Conservation (phyloP, 257 asterid genomes). For the Gentiana straminea region DNA sequence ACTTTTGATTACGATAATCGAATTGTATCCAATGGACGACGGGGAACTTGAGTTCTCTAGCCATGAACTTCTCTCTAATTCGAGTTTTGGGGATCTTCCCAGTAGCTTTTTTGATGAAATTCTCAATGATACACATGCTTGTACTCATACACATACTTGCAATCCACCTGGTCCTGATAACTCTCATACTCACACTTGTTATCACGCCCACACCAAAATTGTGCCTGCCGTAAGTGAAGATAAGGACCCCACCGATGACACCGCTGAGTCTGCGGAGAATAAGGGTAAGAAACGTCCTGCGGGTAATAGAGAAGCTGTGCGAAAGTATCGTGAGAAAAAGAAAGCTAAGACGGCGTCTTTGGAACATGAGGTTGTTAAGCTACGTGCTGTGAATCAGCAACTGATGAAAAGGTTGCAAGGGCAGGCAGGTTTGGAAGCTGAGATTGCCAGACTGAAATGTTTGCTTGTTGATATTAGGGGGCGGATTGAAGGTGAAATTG, state of each 20-base stretch:
- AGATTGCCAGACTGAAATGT: slow-evolving; percentile 84
- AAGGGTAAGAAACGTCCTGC: slow-evolving; percentile 58
- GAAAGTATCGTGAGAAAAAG: slow-evolving; percentile 93
- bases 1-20: no score
- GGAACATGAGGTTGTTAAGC: slow-evolving; percentile 72
- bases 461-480: slow-evolving; percentile 94
- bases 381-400: slow-evolving; percentile 84
- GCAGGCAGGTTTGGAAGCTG: slow-evolving; percentile 85
- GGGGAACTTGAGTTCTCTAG: slow-evolving; percentile 36
- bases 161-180: slow-evolving; percentile 87
- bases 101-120: slow-evolving; percentile 32
- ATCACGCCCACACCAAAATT: slow-evolving; percentile 90
- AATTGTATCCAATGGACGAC: slow-evolving; percentile 21
- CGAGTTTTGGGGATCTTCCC: slow-evolving; percentile 32
- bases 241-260: slow-evolving; percentile 65
- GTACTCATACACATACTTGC: slow-evolving; percentile 95
- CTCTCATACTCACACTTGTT: slow-evolving; percentile 70
- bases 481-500: slow-evolving; percentile 95
- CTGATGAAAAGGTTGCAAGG: slow-evolving; percentile 82
- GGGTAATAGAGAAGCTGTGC: slow-evolving; percentile 96
- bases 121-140: slow-evolving; percentile 38
- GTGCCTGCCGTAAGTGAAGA: slow-evolving; percentile 55
- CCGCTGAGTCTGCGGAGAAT: slow-evolving; percentile 80
- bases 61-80: slow-evolving; percentile 26
- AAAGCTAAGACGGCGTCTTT: slow-evolving; percentile 80